These are phyloP conservation scores for Ilyonectria mors-panacis DNA, from an alignment of 2,329 filamentous ascomycete genomes.

Conservation along the genomic window DNA sequence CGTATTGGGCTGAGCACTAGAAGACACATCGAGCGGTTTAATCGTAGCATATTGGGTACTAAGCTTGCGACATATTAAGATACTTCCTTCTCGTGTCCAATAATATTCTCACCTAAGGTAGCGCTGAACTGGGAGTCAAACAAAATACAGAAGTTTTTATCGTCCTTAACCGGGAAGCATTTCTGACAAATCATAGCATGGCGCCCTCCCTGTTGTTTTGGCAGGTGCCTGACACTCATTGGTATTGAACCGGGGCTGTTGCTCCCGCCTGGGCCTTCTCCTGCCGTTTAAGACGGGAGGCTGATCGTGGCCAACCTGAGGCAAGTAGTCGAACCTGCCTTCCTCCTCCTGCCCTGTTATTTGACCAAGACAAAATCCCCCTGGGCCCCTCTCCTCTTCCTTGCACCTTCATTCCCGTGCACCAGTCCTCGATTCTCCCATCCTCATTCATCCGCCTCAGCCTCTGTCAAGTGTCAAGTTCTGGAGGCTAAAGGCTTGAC, in stretches of 20 bases:
- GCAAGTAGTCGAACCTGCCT: conserved; percentile 4
- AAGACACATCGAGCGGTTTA: too few relatives aligned
- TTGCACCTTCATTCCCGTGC: neutral
- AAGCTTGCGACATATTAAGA: neutral
- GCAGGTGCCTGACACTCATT: conserved; percentile 13
- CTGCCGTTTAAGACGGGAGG: conserved; percentile 10
- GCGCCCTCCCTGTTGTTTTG: neutral
- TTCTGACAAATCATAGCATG: neutral
- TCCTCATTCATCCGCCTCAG: neutral
- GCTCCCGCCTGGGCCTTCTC: conserved; percentile 4
- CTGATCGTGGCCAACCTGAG: conserved; percentile 14
- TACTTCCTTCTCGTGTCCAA: neutral
- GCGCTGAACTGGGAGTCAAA: neutral
- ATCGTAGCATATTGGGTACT: too few relatives aligned
- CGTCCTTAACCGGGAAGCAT: neutral
- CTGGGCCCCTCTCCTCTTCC: neutral
- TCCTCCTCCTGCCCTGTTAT: conserved; percentile 1
- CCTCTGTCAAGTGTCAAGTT: neutral
- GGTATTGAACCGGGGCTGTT: conserved; percentile 2
- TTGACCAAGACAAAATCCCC: neutral
- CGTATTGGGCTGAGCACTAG: too few relatives aligned
- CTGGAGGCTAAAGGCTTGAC: neutral
- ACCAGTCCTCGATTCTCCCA: neutral
- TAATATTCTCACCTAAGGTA: neutral
- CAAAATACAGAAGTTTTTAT: neutral